Evolutionary conservation across 768 basidiomycete species (phyloP), one percentile per base, ranked within the genome.

Genomic region (Termitomyces sp.): DNA sequence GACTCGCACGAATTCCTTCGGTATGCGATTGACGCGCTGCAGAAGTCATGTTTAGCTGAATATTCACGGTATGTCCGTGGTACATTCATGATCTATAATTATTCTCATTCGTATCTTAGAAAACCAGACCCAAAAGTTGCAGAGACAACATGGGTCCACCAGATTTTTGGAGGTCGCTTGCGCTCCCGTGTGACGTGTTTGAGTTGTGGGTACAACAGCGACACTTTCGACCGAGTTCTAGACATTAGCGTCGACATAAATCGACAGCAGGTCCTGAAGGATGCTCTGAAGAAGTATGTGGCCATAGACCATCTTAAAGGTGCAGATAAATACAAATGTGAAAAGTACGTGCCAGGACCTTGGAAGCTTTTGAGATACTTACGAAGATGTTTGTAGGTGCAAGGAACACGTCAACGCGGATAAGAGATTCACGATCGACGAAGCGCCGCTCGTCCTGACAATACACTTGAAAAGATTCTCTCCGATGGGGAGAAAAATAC

Each of bases 1-100:
- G 97, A 99, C 70, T 87, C 97, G 9, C 97, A 99, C 69, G 97
- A 99, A 72, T 98, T 98, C 68, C 85, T 99, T 51, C 87, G 97
- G 34, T 97, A 95, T 72, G 87, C 88, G 20, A 86, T 98, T 33
- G 97, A 99, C 67, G 89, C 88, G 30, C 73, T 98, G 54, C 97
- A 98, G 72, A 90, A 87, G 67, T 83, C 89, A 7, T 91, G 89
- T 69, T 76, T 95, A 58, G 81, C 82, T 49, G 91, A 88, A 18
- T 72, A 83, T 55, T 78, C 88, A 62, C 80, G 84, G 93, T 93
- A 65, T 61, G 91, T 76, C 46, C 53, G 49, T 48, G 31, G 44
- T 59, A 15, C 20, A 27, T 34, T 16, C 36, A 34, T 45, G 22
- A 7, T 49, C 18, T 55, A 30, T 7, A 42, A 20, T 5, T 47